Percentiles rank a stretch among this genome's conserved stretches.
Evolutionary conservation across 2,329 filamentous ascomycete genomes (phyloP).

Genomic region (Penicillium sp.): DNA sequence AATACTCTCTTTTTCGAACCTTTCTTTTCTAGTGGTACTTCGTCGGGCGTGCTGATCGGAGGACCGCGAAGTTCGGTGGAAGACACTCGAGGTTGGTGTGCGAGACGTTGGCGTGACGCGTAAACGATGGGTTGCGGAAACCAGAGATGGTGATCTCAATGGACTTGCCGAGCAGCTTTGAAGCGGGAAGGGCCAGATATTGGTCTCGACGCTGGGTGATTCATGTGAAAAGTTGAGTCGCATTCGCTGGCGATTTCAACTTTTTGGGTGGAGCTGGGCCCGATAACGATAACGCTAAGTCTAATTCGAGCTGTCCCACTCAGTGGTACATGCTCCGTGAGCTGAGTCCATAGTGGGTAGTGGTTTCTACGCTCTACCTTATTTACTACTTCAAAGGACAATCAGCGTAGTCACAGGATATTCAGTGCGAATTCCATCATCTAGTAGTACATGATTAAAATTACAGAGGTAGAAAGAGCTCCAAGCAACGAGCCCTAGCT

Average conservation of each 20-base stretch:
- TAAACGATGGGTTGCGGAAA: background rate
- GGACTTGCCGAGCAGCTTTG: background rate
- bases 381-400: too few relatives aligned
- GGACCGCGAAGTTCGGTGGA: background rate
- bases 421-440: slow-evolving; percentile 1
- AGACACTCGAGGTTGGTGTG: background rate
- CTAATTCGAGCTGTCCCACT: background rate
- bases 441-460: slow-evolving; percentile 16
- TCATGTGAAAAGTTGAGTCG: slow-evolving; percentile 13
- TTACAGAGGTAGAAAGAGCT: background rate
- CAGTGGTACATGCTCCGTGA: too few relatives aligned
- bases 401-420: background rate
- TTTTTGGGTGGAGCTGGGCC: slow-evolving; percentile 25
- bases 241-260: slow-evolving; percentile 17
- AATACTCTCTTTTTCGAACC: background rate
- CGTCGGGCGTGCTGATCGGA: background rate
- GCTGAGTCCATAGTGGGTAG: too few relatives aligned
- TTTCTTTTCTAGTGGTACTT: background rate
- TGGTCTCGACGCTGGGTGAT: background rate
- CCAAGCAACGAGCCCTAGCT: background rate
- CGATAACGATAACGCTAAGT: slow-evolving; percentile 26
- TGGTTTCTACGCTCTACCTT: too few relatives aligned
- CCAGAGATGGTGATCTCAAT: background rate
- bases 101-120: background rate
- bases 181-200: background rate